phyloP scores from a whole-genome alignment of 2,329 filamentous ascomycete species.

The Simplicillium sp. region DNA sequence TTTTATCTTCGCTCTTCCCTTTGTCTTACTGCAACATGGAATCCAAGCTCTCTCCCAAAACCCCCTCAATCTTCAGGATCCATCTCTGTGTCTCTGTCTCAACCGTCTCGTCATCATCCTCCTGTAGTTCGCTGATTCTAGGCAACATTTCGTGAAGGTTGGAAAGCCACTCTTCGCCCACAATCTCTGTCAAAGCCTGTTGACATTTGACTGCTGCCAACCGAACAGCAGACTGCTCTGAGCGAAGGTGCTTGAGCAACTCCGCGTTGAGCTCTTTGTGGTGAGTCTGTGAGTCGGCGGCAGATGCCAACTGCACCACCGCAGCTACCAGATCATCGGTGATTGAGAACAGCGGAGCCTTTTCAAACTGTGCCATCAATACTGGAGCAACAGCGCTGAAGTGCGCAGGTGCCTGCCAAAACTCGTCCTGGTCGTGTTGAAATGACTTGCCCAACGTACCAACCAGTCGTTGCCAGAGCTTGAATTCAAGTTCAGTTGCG shows the following conservation, averaged over 20 bases:
- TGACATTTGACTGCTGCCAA: conserved; percentile 77
- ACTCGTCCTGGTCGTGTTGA: conserved; percentile 84
- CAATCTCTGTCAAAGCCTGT: conserved; percentile 64
- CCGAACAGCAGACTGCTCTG: conserved; percentile 61
- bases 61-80: conserved; percentile 83
- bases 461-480: conserved; percentile 62
- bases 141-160: conserved; percentile 93
- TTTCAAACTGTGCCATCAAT: conserved; percentile 57
- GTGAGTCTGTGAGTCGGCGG: conserved; percentile 77
- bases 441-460: conserved; percentile 67
- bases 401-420: conserved; percentile 89
- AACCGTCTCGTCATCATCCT: conserved; percentile 91
- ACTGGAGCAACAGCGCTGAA: conserved; percentile 64
- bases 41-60: conserved; percentile 83
- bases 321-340: conserved; percentile 56
- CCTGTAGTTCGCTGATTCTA: conserved; percentile 88
- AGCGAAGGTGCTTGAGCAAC: conserved; percentile 70
- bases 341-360: conserved; percentile 33
- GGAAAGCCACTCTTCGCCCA: conserved; percentile 90
- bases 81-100: conserved; percentile 83
- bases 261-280: conserved; percentile 79
- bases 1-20: not conserved
- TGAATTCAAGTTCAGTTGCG: conserved; percentile 39
- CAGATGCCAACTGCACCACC: conserved; percentile 69
- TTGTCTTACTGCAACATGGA: conserved; percentile 72